Evolutionary conservation across 169 alveolate species (phyloP).

Genomic region (Perkinsus marinus): DNA sequence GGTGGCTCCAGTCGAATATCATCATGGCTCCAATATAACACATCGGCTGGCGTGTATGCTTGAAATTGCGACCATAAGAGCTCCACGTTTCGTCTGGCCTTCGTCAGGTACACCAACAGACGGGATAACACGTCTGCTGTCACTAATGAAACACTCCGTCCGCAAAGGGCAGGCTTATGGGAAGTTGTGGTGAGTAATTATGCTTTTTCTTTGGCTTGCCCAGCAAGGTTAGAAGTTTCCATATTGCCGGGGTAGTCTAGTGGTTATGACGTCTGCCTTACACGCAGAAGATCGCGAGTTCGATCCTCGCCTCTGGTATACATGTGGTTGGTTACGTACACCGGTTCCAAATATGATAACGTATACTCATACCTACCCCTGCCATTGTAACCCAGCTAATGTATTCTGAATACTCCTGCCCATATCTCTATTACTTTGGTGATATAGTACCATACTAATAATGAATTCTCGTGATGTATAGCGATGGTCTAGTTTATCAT

Average conservation of each 20-base stretch:
- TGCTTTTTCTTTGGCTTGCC: too few relatives aligned
- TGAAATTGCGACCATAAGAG: neutral
- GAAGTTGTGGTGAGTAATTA: neutral
- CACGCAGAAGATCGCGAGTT: constrained; percentile 62
- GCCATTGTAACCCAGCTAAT: too few relatives aligned
- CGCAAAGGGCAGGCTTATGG: neutral
- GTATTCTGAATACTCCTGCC: too few relatives aligned
- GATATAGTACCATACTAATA: too few relatives aligned
- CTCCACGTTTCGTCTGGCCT: neutral
- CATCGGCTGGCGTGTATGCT: neutral
- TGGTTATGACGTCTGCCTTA: constrained; percentile 58
- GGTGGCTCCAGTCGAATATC: neutral
- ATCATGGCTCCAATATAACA: neutral
- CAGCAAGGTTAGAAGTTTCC: too few relatives aligned
- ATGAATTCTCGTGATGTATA: too few relatives aligned
- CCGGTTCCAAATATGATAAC: too few relatives aligned
- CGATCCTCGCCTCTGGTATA: constrained; percentile 47
- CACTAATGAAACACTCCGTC: neutral
- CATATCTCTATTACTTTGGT: too few relatives aligned
- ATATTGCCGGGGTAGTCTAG: constrained; percentile 55
- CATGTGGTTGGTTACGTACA: too few relatives aligned
- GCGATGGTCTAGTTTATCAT: too few relatives aligned
- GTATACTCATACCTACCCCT: too few relatives aligned
- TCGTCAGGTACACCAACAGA: neutral
- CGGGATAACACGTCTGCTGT: neutral